Percentiles rank a stretch among this genome's conserved stretches.
Conservation (phyloP, 2,329 filamentous ascomycete species). For the Trichoderma endophyticum region DNA sequence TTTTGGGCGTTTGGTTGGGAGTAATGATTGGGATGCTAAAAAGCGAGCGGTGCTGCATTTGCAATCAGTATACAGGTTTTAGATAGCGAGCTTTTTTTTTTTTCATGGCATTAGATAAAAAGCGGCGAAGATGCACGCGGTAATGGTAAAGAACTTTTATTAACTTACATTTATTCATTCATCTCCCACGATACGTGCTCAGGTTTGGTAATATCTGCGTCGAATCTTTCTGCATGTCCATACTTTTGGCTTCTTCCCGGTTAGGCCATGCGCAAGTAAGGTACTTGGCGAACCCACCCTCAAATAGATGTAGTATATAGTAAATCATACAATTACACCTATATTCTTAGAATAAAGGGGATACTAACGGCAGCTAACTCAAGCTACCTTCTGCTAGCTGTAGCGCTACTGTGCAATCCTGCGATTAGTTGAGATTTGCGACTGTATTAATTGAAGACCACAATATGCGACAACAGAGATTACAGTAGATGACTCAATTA, state of each 20-base stretch:
- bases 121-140: background rate
- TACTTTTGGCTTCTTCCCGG: background rate
- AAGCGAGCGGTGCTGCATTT: background rate
- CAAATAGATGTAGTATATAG: background rate
- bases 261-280: background rate
- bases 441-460: too few relatives aligned
- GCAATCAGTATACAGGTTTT: background rate
- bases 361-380: too few relatives aligned
- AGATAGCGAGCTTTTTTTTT: background rate
- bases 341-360: too few relatives aligned
- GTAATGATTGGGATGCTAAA: background rate
- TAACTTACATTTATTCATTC: background rate
- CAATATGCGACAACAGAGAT: too few relatives aligned
- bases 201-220: background rate
- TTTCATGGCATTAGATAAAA: background rate
- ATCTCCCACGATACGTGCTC: background rate
- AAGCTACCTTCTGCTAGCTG: background rate
- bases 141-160: background rate
- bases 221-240: background rate
- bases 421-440: too few relatives aligned
- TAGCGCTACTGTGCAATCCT: too few relatives aligned
- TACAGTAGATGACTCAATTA: too few relatives aligned
- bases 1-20: background rate
- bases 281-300: background rate
- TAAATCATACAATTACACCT: too few relatives aligned